phyloP scores from a whole-genome alignment of 208 protist genomes.

The Trypanosoma avium region DNA sequence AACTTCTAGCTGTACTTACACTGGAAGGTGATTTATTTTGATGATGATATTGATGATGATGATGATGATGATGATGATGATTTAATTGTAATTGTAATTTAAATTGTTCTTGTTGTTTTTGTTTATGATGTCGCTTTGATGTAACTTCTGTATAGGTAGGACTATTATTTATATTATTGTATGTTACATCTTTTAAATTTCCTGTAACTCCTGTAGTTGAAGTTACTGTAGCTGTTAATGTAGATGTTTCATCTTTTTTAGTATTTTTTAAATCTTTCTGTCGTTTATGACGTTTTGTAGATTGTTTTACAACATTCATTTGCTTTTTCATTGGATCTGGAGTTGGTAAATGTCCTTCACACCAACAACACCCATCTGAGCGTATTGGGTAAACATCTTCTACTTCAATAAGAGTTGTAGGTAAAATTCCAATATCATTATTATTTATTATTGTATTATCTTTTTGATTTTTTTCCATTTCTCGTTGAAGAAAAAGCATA shows the following conservation, averaged over 20 bases:
- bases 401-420: conserved; percentile 34
- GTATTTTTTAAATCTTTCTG: not conserved
- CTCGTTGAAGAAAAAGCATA: conserved; percentile 13
- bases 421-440: not conserved
- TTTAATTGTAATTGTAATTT: no score
- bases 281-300: conserved; percentile 3
- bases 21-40: not conserved
- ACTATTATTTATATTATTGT: no score
- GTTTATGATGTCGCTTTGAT: no score
- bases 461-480: not conserved
- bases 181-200: no score
- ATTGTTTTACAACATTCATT: conserved; percentile 30
- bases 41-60: not conserved
- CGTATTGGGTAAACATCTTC: conserved; percentile 41
- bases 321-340: conserved; percentile 49
- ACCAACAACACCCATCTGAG: conserved; percentile 56
- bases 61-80: no score
- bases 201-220: no score
- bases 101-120: no score
- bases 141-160: no score
- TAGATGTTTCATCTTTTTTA: not conserved
- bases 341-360: conserved; percentile 38
- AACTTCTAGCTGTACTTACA: not conserved
- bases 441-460: not conserved
- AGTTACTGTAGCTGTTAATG: no score